Evolutionary conservation across 1,139 yeast genomes (phyloP), one percentile per base, ranked within the genome.

Genomic region (Schwanniomyces etchellsii): DNA sequence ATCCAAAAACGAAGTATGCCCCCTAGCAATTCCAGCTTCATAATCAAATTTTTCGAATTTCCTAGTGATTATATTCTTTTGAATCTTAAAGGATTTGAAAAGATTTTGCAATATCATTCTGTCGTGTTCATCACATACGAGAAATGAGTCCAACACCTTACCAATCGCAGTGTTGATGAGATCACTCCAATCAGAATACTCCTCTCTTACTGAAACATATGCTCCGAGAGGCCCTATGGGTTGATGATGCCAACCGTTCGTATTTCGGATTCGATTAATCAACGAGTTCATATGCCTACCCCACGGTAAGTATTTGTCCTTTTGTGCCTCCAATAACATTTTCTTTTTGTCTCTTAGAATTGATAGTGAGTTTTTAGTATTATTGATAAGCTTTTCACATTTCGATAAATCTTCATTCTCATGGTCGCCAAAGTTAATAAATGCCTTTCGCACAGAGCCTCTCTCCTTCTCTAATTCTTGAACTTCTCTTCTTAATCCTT

Each of bases 161-260:
- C 65, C 63, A 11, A 64, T 50, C 1, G 63, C 48, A 0, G 73
- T 52, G 43, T 85, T 93, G 10, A 91, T 51, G 3, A 83, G 51
- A 13, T 69, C 69, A 5, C 70, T 59, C 89, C 89, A 89, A 25
- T 65, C 53, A n/a, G 64, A 57, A 40, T 57, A 73, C 13, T 69
- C 75, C 2, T 57, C 50, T 41, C 76, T 82, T 11, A 91, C 60
- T 6, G 72, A 64, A 3, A 88, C 64, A 36, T 61, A 61, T 5
- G 65, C 45, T 0, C 96, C 97, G 1, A 89, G 37, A 0, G 99
- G 99, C 0, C 98, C 98, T n/a, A 83, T 52, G 0, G 95, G 95
- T 14, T 44, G 47, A 2, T 50, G 41, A 14, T 60, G 64, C 67
- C 72, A 83, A 59, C 32, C 48, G 20, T 28, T 40, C 37, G 26